phyloP scores from a whole-genome alignment of 2,329 filamentous ascomycete species.

The Diaporthe aspalathi region DNA sequence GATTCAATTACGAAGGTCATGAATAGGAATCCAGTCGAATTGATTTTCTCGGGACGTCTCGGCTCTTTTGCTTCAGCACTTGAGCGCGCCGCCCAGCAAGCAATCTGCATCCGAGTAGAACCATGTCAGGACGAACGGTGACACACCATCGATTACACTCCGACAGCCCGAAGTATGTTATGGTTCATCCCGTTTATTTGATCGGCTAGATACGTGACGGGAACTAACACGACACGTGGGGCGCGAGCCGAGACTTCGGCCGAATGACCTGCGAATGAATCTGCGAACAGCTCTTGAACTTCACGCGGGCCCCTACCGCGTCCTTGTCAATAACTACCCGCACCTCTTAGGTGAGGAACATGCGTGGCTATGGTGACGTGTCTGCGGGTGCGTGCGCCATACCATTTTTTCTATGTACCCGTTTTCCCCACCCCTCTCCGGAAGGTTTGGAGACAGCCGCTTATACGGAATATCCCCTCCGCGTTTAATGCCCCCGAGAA shows the following conservation, averaged over 20 bases:
- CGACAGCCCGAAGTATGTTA: too few species aligned
- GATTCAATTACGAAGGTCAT: too few species aligned
- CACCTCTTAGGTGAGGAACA: slow-evolving; percentile 11
- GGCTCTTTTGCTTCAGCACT: too few species aligned
- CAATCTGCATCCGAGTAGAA: too few species aligned
- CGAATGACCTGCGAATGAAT: slow-evolving; percentile 18
- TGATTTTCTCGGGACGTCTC: too few species aligned
- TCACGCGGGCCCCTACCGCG: not conserved
- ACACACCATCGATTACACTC: not conserved
- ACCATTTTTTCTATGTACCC: not conserved
- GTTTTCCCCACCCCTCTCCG: not conserved
- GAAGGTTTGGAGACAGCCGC: not conserved
- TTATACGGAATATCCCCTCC: slow-evolving; percentile 25
- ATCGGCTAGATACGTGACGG: slow-evolving; percentile 1
- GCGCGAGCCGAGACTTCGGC: not conserved
- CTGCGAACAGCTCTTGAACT: too few species aligned
- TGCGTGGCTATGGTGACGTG: slow-evolving; percentile 11
- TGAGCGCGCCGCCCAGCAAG: too few species aligned
- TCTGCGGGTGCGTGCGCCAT: too few species aligned
- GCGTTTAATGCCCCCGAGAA: slow-evolving; percentile 19
- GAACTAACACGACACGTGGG: not conserved
- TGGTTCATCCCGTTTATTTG: slow-evolving; percentile 8
- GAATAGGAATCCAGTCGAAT: too few species aligned
- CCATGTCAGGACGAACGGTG: not conserved
- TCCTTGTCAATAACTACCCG: not conserved